These are phyloP conservation scores for Galium porrigens DNA, from an alignment of 305 asterid species.

Conservation along the genomic window DNA sequence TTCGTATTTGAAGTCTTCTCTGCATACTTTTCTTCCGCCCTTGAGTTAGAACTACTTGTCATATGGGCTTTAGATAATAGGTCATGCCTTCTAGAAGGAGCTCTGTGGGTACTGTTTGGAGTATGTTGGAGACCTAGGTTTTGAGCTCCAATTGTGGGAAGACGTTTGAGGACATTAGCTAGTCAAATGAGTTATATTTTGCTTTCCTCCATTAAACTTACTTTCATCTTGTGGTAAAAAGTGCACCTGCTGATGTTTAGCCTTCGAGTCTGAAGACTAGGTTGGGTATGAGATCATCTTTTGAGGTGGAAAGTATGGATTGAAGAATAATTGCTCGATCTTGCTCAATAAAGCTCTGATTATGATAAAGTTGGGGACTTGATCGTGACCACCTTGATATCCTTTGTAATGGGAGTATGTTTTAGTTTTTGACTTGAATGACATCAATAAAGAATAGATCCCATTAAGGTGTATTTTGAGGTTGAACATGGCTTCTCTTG, in stretches of 20 bases:
- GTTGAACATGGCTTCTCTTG: neutral
- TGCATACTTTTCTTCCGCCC: neutral
- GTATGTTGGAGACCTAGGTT: constrained; percentile 5
- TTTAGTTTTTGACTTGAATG: constrained; percentile 1
- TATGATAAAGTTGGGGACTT: constrained; percentile 7
- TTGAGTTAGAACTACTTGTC: neutral
- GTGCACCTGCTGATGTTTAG: neutral
- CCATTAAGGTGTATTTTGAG: constrained; percentile 2
- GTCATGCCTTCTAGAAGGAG: constrained; percentile 1
- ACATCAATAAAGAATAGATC: neutral
- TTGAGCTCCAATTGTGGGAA: constrained; percentile 4
- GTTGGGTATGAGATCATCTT: constrained; percentile 4
- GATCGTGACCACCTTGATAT: neutral
- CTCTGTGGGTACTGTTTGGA: neutral
- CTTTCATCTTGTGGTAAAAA: neutral
- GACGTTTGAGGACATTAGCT: constrained; percentile 10
- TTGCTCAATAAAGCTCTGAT: constrained; percentile 4
- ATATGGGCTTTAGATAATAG: constrained; percentile 1
- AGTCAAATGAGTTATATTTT: neutral
- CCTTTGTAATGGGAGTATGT: neutral
- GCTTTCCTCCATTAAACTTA: neutral
- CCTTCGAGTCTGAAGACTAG: constrained; percentile 1
- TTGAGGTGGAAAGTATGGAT: constrained; percentile 10
- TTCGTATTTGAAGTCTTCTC: neutral
- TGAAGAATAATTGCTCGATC: neutral